Percentiles rank a stretch among this genome's conserved stretches.
Conservation (phyloP, 257 asterid genomes). For the Parsonsia alboflavescens region DNA sequence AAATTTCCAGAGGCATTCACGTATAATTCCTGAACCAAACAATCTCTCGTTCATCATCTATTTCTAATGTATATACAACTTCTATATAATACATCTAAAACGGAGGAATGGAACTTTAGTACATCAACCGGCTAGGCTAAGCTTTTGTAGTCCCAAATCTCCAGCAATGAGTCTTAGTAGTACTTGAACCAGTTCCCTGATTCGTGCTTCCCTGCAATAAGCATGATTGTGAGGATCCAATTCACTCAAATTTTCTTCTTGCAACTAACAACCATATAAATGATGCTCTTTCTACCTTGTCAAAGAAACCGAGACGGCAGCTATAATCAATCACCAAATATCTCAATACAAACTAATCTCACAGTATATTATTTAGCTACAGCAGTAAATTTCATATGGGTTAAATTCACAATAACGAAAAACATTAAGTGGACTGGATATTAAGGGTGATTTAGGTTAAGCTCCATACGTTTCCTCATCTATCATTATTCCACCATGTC, state of each 20-base stretch:
- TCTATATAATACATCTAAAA: background rate
- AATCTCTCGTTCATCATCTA: background rate
- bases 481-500: background rate
- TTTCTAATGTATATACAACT: background rate
- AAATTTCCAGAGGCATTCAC: background rate
- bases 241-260: no score
- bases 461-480: background rate
- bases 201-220: constrained; percentile 66
- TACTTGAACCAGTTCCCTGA: constrained; percentile 77
- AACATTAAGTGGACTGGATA: background rate
- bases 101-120: background rate
- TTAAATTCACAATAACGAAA: background rate
- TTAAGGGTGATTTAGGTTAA: background rate
- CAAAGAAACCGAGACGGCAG: background rate
- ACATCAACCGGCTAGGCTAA: constrained; percentile 28
- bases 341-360: background rate
- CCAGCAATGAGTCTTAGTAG: constrained; percentile 58
- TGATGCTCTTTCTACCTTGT: background rate
- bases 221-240: constrained; percentile 14
- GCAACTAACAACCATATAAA: background rate
- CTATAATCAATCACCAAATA: no score
- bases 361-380: background rate
- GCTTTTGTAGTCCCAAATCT: constrained; percentile 69
- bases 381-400: background rate
- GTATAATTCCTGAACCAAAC: no score